Percentiles rank a stretch among this genome's conserved stretches.
These are phyloP conservation scores for Boeremia lycopersici DNA, from an alignment of 2,329 filamentous ascomycete species.

Conservation along the genomic window DNA sequence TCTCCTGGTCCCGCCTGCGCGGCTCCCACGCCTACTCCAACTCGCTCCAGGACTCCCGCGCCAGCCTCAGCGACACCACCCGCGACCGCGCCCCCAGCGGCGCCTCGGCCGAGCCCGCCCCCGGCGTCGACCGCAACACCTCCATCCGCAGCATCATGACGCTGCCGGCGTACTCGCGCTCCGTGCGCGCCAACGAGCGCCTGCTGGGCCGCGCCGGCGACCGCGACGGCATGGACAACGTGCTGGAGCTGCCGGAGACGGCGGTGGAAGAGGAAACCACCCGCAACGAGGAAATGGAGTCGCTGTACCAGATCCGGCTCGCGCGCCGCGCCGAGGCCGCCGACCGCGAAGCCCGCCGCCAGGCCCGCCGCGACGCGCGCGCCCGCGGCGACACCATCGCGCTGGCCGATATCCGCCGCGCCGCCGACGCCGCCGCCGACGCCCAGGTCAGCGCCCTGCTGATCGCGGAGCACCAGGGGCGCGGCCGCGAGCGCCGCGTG, in stretches of 20 bases:
- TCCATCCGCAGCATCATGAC: constrained; percentile 95
- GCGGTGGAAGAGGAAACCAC: constrained; percentile 77
- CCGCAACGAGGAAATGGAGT: constrained; percentile 90
- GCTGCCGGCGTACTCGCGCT: constrained; percentile 79
- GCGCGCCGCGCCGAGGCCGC: constrained; percentile 75
- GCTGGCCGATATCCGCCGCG: constrained; percentile 64
- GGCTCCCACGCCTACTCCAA: constrained; percentile 42
- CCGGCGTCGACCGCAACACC: constrained; percentile 76
- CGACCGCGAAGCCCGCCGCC: constrained; percentile 77
- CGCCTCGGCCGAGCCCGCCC: constrained; percentile 41
- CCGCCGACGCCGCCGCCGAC: constrained; percentile 52
- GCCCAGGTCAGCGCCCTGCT: constrained; percentile 51
- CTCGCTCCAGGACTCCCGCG: constrained; percentile 40
- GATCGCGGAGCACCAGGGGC: constrained; percentile 66
- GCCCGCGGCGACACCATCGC: constrained; percentile 71
- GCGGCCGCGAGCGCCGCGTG: constrained; percentile 68
- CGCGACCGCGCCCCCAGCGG: constrained; percentile 40
- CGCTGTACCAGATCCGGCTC: constrained; percentile 85
- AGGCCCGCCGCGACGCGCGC: constrained; percentile 73
- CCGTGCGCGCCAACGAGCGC: constrained; percentile 75
- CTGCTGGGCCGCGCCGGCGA: constrained; percentile 90
- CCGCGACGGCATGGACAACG: constrained; percentile 86
- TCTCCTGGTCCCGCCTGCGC: constrained; percentile 38
- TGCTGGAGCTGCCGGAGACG: constrained; percentile 83
- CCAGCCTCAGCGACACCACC: constrained; percentile 24